phyloP scores from a whole-genome alignment of 2,329 filamentous ascomycete genomes.

The Aspergillus sp. region DNA sequence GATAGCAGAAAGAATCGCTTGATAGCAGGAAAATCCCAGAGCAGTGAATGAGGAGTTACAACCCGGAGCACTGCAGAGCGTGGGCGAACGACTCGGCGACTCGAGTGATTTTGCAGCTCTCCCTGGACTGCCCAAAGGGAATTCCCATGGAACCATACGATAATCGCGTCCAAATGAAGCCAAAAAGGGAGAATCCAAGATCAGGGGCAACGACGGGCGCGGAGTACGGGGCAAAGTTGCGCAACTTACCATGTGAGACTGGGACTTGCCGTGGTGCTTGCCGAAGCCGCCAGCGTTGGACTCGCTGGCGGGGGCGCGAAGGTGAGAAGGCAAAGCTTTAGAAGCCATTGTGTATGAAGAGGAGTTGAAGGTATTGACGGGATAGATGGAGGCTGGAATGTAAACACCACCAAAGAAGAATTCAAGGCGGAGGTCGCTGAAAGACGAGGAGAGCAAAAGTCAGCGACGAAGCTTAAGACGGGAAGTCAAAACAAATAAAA shows the following conservation, averaged over 20 bases:
- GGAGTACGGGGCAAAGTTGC: background rate
- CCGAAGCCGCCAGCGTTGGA: slow-evolving; percentile 37
- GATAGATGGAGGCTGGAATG: background rate
- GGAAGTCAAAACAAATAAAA: background rate
- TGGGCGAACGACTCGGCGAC: too few species aligned
- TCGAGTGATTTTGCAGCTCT: too few species aligned
- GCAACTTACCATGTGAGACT: slow-evolving; percentile 55
- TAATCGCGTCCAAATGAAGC: too few species aligned
- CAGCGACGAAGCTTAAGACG: background rate
- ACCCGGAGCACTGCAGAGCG: too few species aligned
- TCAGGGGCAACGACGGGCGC: background rate
- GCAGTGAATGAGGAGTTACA: too few species aligned
- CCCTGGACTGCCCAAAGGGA: too few species aligned
- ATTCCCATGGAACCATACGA: too few species aligned
- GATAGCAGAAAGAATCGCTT: too few species aligned
- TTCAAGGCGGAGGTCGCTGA: too few species aligned
- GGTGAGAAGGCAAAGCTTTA: slow-evolving; percentile 78
- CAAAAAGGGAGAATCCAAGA: background rate
- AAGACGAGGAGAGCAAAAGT: background rate
- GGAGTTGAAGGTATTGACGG: background rate
- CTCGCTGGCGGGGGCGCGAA: slow-evolving; percentile 62
- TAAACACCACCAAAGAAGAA: background rate
- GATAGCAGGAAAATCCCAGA: too few species aligned
- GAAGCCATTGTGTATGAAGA: slow-evolving; percentile 60
- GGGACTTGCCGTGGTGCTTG: slow-evolving; percentile 56